Conservation (phyloP, 306 rosid genomes). For the Rosa lucieae region DNA sequence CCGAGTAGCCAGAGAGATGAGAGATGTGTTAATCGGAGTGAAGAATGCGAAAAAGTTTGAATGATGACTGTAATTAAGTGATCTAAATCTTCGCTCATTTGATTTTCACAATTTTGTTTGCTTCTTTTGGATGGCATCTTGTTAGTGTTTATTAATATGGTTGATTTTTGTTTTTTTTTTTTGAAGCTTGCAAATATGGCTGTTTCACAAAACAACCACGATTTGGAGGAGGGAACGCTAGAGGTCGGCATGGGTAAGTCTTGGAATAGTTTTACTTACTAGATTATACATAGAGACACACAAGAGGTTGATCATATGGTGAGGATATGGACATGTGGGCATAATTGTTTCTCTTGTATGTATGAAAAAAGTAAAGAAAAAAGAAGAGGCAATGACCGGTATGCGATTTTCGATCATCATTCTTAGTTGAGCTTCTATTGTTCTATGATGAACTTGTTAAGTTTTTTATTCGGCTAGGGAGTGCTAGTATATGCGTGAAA, state of each 20-base stretch:
- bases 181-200: conserved; percentile 61
- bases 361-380: neutral
- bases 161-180: neutral
- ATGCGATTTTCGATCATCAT: conserved; percentile 1
- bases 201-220: conserved; percentile 50
- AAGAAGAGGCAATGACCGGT: neutral
- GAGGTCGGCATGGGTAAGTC: conserved; percentile 96
- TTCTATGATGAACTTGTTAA: neutral
- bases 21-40: neutral
- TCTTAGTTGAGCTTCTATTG: neutral
- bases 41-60: neutral
- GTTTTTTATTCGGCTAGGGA: neutral
- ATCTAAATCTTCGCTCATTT: conserved; percentile 11
- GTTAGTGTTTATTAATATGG: conserved; percentile 21
- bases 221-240: conserved; percentile 68
- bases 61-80: neutral
- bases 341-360: neutral
- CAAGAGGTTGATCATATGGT: conserved; percentile 2
- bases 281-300: neutral
- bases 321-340: neutral
- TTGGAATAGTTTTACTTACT: conserved; percentile 16
- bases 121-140: conserved; percentile 11
- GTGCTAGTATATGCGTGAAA: neutral
- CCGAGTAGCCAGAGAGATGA: neutral
- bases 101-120: neutral